phyloP scores from a whole-genome alignment of 495 filamentous ascomycete species.

The Hypoxylon intermedium region DNA sequence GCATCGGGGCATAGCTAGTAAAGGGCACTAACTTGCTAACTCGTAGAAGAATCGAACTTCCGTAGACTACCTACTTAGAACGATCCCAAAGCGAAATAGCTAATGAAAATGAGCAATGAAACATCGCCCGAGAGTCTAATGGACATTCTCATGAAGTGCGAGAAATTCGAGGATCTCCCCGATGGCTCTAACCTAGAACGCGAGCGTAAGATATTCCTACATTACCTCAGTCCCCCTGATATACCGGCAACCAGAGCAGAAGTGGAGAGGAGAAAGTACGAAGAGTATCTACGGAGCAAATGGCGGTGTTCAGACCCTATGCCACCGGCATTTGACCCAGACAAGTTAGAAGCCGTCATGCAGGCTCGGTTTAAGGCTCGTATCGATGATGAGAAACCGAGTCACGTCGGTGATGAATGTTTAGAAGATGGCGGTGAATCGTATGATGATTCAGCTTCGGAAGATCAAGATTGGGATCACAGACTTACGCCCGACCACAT shows the following conservation, averaged over 20 bases:
- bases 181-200: background rate
- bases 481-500: background rate
- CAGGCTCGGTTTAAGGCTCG: background rate
- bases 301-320: slow-evolving; percentile 29
- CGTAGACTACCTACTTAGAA: too few relatives aligned
- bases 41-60: too few relatives aligned
- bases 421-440: background rate
- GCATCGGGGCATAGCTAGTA: too few relatives aligned
- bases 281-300: slow-evolving; percentile 27
- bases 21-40: too few relatives aligned
- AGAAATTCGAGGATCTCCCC: slow-evolving; percentile 11
- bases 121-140: too few relatives aligned
- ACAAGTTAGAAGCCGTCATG: slow-evolving; percentile 10
- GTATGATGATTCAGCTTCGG: too few relatives aligned
- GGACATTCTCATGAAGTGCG: background rate
- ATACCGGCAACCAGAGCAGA: slow-evolving; percentile 5
- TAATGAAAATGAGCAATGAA: too few relatives aligned
- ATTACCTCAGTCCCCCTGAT: background rate
- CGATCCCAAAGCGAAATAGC: too few relatives aligned
- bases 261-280: background rate
- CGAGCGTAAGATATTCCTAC: slow-evolving; percentile 2
- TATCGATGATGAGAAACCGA: background rate
- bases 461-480: too few relatives aligned
- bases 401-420: background rate
- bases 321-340: slow-evolving; percentile 24